Evolutionary conservation across 345 rosid genomes (phyloP).

Genomic region (Eucalyptus melliodora): DNA sequence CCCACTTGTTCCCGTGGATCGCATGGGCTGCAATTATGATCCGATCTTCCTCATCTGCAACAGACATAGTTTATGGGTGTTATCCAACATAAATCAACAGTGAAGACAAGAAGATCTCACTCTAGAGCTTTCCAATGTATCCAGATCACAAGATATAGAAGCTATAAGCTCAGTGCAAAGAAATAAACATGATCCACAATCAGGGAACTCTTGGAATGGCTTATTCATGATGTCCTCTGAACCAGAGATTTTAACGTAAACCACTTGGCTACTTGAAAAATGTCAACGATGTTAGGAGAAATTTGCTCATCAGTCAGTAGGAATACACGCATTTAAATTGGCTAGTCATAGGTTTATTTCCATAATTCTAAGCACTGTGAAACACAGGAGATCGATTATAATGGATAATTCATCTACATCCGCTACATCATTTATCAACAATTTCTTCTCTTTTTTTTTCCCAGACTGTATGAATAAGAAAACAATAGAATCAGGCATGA

Average conservation of each 20-base stretch:
- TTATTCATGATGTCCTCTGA: background rate
- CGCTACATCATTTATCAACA: background rate
- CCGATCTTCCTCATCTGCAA: conserved; percentile 64
- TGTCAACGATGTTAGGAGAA: background rate
- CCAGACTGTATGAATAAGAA: background rate
- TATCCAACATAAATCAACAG: background rate
- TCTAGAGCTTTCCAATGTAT: background rate
- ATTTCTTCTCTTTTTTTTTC: background rate
- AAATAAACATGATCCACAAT: background rate
- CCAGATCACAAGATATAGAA: background rate
- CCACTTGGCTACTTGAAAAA: background rate
- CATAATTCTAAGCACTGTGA: background rate
- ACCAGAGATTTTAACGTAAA: background rate
- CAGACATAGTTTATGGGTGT: background rate
- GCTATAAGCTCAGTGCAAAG: background rate
- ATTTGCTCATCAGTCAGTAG: background rate
- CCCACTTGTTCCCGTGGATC: conserved; percentile 84
- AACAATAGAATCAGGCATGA: background rate
- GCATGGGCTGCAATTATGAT: conserved; percentile 58
- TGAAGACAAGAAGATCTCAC: background rate
- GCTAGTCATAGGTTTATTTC: background rate
- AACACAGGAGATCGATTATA: background rate
- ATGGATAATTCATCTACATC: background rate
- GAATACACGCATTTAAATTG: background rate
- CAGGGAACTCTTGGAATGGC: background rate